Evolutionary conservation across 805 yeast species (phyloP).

Genomic region (Ogataea paradorogensis): DNA sequence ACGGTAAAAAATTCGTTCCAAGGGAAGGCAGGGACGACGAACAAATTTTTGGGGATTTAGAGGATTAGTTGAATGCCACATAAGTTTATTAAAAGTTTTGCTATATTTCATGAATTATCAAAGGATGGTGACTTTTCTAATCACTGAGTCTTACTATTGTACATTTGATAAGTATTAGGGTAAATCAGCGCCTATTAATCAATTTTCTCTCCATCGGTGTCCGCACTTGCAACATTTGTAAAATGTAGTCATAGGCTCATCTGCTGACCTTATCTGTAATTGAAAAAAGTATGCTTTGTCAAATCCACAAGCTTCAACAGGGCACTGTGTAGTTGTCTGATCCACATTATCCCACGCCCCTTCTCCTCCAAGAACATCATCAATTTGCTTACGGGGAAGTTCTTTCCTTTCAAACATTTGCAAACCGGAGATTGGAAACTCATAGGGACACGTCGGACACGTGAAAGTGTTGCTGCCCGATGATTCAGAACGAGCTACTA

Average conservation of each 20-base stretch:
- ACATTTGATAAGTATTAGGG: neutral
- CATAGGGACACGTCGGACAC: constrained; percentile 94
- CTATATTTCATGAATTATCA: neutral
- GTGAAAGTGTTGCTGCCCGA: constrained; percentile 60
- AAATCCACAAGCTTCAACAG: constrained; percentile 79
- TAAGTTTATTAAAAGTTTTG: neutral
- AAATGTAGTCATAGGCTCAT: constrained; percentile 99
- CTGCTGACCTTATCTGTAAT: constrained; percentile 94
- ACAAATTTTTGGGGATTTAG: constrained; percentile 38
- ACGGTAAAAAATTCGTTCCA: constrained; percentile 17
- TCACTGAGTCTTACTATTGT: no score
- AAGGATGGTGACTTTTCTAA: neutral
- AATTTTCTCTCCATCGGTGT: constrained; percentile 96
- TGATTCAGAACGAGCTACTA: constrained; percentile 60
- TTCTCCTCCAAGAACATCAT: constrained; percentile 93
- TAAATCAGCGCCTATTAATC: constrained; percentile 1
- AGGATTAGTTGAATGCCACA: constrained; percentile 16
- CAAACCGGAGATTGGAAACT: constrained; percentile 80
- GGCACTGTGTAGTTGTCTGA: constrained; percentile 92
- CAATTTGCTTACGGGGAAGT: constrained; percentile 84
- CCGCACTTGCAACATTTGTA: constrained; percentile 93
- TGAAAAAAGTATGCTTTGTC: constrained; percentile 96
- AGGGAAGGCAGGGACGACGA: constrained; percentile 16
- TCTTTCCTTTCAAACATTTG: constrained; percentile 83
- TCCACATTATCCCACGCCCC: constrained; percentile 99